Evolutionary conservation across 352 stramenopile genomes (phyloP).

Genomic region (Pythium sukuiense): DNA sequence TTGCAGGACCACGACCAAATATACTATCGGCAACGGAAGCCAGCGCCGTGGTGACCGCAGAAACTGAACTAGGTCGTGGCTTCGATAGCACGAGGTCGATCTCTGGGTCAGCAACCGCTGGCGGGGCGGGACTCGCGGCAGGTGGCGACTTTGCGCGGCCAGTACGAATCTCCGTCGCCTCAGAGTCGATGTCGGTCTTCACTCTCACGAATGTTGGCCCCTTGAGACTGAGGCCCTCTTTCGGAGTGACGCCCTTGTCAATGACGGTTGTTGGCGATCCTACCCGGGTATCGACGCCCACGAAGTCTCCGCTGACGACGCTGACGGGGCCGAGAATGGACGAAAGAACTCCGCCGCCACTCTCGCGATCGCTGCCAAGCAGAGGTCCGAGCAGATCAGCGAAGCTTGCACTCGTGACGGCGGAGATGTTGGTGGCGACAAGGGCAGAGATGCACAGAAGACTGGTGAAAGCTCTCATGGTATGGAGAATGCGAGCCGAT

Average conservation of each 20-base stretch:
- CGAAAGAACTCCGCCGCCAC: not conserved
- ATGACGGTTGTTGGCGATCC: constrained; percentile 7
- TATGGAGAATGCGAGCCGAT: not conserved
- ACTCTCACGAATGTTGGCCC: constrained; percentile 4
- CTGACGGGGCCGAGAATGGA: not conserved
- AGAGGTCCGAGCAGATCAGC: not conserved
- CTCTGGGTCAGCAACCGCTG: not conserved
- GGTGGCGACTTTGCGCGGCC: not conserved
- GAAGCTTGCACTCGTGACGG: not conserved
- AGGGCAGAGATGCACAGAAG: not conserved
- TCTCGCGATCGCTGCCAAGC: not conserved
- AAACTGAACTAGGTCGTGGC: not conserved
- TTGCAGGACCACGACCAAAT: not conserved
- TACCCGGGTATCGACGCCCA: constrained; percentile 4
- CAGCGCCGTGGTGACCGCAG: not conserved
- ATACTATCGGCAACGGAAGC: not conserved
- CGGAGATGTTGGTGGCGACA: not conserved
- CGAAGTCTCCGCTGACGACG: not conserved
- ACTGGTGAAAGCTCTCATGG: not conserved
- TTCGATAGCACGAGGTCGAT: not conserved
- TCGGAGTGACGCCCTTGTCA: not conserved
- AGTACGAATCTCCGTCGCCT: constrained; percentile 7
- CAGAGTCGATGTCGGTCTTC: constrained; percentile 14
- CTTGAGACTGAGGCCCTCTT: not conserved
- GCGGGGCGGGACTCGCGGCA: not conserved